A percentile compares a stretch with the other conserved stretches of the same genome.
phyloP scores from a whole-genome alignment of 1,139 yeast species.

The Nakaseomyces kungkrabaensis region DNA sequence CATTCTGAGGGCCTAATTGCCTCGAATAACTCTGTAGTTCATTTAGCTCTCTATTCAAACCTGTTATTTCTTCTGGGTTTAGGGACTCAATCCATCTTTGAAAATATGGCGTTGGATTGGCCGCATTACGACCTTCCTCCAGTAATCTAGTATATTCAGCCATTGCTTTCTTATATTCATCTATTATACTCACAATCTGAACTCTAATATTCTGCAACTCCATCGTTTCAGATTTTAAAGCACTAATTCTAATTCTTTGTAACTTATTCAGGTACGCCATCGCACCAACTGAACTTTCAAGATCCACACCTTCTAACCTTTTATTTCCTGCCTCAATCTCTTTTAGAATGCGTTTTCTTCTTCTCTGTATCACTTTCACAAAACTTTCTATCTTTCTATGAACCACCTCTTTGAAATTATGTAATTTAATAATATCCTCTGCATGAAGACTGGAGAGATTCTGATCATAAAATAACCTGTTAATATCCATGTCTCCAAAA shows the following conservation, averaged over 20 bases:
- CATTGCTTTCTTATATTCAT: conserved; percentile 22
- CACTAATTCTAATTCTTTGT: conserved; percentile 26
- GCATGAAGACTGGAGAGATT: conserved; percentile 8
- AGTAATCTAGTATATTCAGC: conserved; percentile 14
- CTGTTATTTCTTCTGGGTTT: conserved; percentile 17
- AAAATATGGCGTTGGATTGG: conserved; percentile 21
- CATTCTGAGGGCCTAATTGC: not conserved
- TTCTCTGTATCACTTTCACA: conserved; percentile 15
- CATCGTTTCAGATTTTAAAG: conserved; percentile 26
- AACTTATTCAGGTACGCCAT: conserved; percentile 17
- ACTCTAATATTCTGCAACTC: conserved; percentile 22
- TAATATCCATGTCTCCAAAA: conserved; percentile 2
- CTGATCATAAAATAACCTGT: not conserved
- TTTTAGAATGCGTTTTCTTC: conserved; percentile 15
- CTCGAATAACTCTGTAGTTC: conserved; percentile 11
- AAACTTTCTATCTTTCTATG: conserved; percentile 17
- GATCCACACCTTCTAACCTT: conserved; percentile 12
- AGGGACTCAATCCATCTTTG: conserved; percentile 18
- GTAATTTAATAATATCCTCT: conserved; percentile 13
- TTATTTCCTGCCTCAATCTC: conserved; percentile 19
- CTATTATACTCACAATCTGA: conserved; percentile 19
- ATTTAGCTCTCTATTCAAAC: conserved; percentile 12
- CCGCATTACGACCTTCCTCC: conserved; percentile 12
- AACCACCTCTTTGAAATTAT: conserved; percentile 14
- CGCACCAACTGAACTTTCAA: conserved; percentile 13